phyloP scores from a whole-genome alignment of 2,329 filamentous ascomycete species.

The Davidsoniella virescens region DNA sequence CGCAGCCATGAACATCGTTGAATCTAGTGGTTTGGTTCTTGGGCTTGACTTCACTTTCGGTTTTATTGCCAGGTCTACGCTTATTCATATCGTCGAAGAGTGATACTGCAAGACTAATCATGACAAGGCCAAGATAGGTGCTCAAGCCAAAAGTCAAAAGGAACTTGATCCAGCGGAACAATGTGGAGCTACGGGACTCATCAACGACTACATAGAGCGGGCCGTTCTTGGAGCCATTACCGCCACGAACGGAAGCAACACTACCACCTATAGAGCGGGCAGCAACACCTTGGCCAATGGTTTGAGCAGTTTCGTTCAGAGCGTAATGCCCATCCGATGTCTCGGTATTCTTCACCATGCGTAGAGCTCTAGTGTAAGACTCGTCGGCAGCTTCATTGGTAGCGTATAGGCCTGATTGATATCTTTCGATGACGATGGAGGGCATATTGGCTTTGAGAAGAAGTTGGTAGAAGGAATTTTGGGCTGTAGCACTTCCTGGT shows the following conservation, averaged over 20 bases:
- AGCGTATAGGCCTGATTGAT: constrained; percentile 73
- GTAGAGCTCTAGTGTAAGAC: constrained; percentile 40
- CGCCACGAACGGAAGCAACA: constrained; percentile 36
- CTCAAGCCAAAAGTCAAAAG: constrained; percentile 61
- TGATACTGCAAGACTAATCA: constrained; percentile 59
- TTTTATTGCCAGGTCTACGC: constrained; percentile 51
- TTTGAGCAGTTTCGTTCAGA: constrained; percentile 42
- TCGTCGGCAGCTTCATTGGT: constrained; percentile 62
- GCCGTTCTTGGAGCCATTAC: constrained; percentile 58
- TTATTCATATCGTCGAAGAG: constrained; percentile 56
- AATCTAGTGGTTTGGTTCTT: constrained; percentile 87
- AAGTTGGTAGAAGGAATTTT: constrained; percentile 87
- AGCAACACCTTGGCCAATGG: constrained; percentile 67
- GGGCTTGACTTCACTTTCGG: constrained; percentile 73
- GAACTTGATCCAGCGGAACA: constrained; percentile 91
- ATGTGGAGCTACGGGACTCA: constrained; percentile 59
- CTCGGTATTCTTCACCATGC: constrained; percentile 13
- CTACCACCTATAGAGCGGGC: constrained; percentile 54
- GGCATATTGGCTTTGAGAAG: constrained; percentile 86
- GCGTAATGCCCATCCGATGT: constrained; percentile 17
- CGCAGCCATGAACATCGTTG: constrained; percentile 86
- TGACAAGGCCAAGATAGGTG: constrained; percentile 61
- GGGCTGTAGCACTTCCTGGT: constrained; percentile 68
- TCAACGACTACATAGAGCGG: constrained; percentile 95
- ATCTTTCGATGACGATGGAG: constrained; percentile 78